These are phyloP conservation scores for Choiromyces venosus DNA, from an alignment of 495 filamentous ascomycete genomes.

Conservation along the genomic window DNA sequence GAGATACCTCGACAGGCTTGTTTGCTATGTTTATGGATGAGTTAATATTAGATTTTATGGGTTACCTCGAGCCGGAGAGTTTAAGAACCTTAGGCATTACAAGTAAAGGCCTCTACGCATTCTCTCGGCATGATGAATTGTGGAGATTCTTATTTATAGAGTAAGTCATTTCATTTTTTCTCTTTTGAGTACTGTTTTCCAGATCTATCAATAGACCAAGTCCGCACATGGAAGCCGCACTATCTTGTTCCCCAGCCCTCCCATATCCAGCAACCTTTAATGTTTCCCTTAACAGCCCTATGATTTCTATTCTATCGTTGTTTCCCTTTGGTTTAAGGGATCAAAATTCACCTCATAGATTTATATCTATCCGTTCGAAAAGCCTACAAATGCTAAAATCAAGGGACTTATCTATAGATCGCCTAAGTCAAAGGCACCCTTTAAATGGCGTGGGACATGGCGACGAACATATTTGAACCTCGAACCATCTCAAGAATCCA, in stretches of 20 bases:
- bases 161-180: slow-evolving; percentile 67
- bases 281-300: neutral
- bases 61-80: slow-evolving; percentile 60
- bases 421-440: slow-evolving; percentile 43
- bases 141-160: slow-evolving; percentile 82
- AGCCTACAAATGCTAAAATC: slow-evolving; percentile 19
- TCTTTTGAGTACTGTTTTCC: too few relatives aligned
- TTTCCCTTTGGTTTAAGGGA: too few relatives aligned
- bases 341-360: too few relatives aligned
- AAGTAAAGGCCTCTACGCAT: slow-evolving; percentile 85
- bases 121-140: slow-evolving; percentile 75
- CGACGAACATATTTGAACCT: slow-evolving; percentile 68
- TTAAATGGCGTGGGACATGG: slow-evolving; percentile 82
- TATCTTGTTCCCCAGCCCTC: too few relatives aligned
- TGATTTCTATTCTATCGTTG: neutral
- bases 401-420: slow-evolving; percentile 28
- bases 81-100: slow-evolving; percentile 68
- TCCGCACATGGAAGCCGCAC: too few relatives aligned
- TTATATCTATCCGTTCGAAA: too few relatives aligned
- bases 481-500: slow-evolving; percentile 48
- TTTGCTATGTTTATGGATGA: slow-evolving; percentile 73
- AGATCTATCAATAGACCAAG: too few relatives aligned
- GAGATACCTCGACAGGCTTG: slow-evolving; percentile 54
- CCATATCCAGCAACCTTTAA: too few relatives aligned
- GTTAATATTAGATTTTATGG: slow-evolving; percentile 67